Evolutionary conservation across 495 filamentous ascomycete species (phyloP), one percentile per base, ranked within the genome.

Genomic region (Penicillium paxilli): DNA sequence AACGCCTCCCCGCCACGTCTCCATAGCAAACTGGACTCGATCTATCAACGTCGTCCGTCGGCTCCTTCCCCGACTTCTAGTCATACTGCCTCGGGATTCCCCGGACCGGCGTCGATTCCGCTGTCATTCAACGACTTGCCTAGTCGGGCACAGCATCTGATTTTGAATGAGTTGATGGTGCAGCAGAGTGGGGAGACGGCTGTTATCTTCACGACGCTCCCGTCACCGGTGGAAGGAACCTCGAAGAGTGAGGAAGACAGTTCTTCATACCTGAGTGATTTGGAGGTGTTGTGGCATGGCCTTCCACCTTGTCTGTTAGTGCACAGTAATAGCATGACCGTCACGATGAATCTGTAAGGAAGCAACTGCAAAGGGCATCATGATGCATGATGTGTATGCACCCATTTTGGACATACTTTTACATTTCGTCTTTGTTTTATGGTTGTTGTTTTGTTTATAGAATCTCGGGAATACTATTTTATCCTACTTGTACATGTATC

Each of bases 281-380:
- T 95, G 47, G 89, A 92, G 63, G 83, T 92, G 33, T 68, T 89
- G 50, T 90, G 84, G 67, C 76, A 85, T 58, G 84, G 78, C 2
- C 66, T 85, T 47, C 86, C 88, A 41, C 87, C 91, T 9, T 80
- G 85, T 45, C 64, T 95, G 51, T 58, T 94, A 57, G 87, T 95
- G n/a, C 81, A 94, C 71, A 91, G 87, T 63, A 95, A 94, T 71
- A 91, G 87, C 56, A 89, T 95, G 87, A 93, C 89, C 12, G 90
- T 94, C 46, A 94, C 91, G 16, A 92, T 91, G 72, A 90, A 88
- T 65, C 70, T 92, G 49, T 92, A 53, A 69, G 45, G 62, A 67
- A 17, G 49, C 48, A 26, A 12, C 11, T 32, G 30, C 30, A 12
- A 2, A 32, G 30, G 11, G 30, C 30, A 32, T 14, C 11, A 32